phyloP scores from a whole-genome alignment of 345 rosid genomes.

The Melaleuca alternifolia region DNA sequence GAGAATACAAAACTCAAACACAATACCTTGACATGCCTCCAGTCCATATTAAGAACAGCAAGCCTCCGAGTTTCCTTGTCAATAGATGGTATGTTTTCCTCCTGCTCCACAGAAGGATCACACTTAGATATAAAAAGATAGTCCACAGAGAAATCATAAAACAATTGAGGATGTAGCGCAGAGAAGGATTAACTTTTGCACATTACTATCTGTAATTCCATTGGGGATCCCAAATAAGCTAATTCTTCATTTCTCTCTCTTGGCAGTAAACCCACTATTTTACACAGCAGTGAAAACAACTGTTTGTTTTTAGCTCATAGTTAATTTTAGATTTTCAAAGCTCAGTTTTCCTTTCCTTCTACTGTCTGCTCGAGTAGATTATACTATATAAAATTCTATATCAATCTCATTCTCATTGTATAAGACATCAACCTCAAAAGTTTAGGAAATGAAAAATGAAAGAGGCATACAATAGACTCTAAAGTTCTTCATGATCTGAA shows the following conservation, averaged over 20 bases:
- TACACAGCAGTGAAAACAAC: background rate
- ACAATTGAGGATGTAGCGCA: background rate
- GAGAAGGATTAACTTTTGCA: background rate
- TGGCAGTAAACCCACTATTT: background rate
- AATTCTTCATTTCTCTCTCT: background rate
- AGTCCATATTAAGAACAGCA: slow-evolving; percentile 81
- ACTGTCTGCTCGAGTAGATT: background rate
- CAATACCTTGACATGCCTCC: slow-evolving; percentile 80
- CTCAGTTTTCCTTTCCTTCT: background rate
- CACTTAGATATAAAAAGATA: background rate
- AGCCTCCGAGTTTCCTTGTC: slow-evolving; percentile 74
- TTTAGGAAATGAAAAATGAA: background rate
- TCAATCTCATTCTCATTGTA: background rate
- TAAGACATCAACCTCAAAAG: background rate
- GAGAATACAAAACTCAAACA: background rate
- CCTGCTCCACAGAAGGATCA: slow-evolving; percentile 25
- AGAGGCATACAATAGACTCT: background rate
- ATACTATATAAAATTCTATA: background rate
- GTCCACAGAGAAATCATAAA: background rate
- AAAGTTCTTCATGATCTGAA: background rate
- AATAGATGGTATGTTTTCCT: slow-evolving; percentile 46
- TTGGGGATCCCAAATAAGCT: background rate
- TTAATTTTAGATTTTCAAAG: background rate
- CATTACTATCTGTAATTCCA: background rate
- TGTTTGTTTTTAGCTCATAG: background rate